Evolutionary conservation across 139 green algal genomes (phyloP), one percentile per base, ranked within the genome.

Genomic region (Coelastrella sp.): DNA sequence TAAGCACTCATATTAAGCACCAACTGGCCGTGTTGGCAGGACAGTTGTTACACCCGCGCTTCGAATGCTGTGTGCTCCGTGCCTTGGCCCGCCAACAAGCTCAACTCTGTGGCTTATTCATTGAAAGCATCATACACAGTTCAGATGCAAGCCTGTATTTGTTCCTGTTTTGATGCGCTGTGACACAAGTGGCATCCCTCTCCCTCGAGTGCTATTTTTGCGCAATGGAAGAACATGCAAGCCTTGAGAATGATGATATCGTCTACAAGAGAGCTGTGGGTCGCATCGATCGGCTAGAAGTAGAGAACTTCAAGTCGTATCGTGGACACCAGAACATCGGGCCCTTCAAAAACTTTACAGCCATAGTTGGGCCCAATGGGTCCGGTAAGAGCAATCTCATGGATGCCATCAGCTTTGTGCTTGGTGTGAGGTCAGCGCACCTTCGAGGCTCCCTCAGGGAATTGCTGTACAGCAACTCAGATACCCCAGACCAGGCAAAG

Each of bases 341-440:
- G 7, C 98, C 98, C 7, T 99, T 99, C 92, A 86, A 78, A 20
- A 82, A 95, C 57, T 99, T 99, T 91, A 99, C 97, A 57, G 96
- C 97, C 6, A 95, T 99, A 9, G 97, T 99, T 68, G 98, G 98
- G 0, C 98, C 98, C 10, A 96, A 98, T 90, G 98, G 98, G 65
- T 95, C 93, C 74, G 98, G 98, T 66, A 99, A 99, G 91, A 97
- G 93, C 59, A 99, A 99, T 90, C 92, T 99, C 4, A 99, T 99
- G 98, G 98, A 99, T 84, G 98, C 98, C 27, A 99, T 99, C 88
- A 97, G 94, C 92, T 99, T 99, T 93, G 98, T 99, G 24, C 94
- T 99, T 80, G 98, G 98, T 63, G 96, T 99, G 35, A 93, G 91
- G 10, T 98, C 97, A 7, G 87, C 93, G n/a, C 96, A 98, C 66